Base-by-base conservation (phyloP, 2,329 filamentous ascomycete species). In the Penicillium sp. region DNA sequence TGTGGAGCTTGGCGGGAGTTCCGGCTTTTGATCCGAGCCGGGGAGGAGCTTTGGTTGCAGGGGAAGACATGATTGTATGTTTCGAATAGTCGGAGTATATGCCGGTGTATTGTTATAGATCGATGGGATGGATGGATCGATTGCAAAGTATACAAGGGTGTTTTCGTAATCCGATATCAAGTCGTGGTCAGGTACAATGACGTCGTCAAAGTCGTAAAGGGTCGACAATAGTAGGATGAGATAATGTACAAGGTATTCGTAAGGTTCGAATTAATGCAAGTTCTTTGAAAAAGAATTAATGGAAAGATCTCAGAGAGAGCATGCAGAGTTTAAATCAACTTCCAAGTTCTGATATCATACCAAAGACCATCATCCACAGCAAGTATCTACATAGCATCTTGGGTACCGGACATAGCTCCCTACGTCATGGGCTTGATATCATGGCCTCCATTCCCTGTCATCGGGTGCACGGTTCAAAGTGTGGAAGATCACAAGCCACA, bases 381-480 rank as follows among this genome's bases (percentile, higher is more conserved):
- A 29, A 36, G 31, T 35, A 40, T 43, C 45, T 52, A 55, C 49
- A 49, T 46, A 47, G 22, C 39, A 39, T 2, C 26, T 24, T n/a
- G 9, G 48, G 46, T 11, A 56, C 38, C 9, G 44, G 31, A 31
- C 20, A 46, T 28, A 50, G 39, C 38, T 32, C 29, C 47, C 51
- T 55, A 58, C 56, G 56, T 59, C 56, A 59, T 51, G 20, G 26
- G 11, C 18, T 52, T 55, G 55, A 56, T 59, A 59, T 58, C 56
- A 58, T 56, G 16, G 44, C 28, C 20, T 43, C 10, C 27, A 44
- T 53, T 51, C 40, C 52, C 39, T 44, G 42, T 50, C 46, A 45
- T 37, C 49, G 40, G 44, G 40, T 41, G 23, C 23, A 24, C 23
- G 47, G 56, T 51, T 41, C 50, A 50, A 37, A 27, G 5, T 24